Percentiles rank a stretch among this genome's conserved stretches.
Conservation (phyloP, 2,329 filamentous ascomycete genomes). For the Fusarium multiceps region DNA sequence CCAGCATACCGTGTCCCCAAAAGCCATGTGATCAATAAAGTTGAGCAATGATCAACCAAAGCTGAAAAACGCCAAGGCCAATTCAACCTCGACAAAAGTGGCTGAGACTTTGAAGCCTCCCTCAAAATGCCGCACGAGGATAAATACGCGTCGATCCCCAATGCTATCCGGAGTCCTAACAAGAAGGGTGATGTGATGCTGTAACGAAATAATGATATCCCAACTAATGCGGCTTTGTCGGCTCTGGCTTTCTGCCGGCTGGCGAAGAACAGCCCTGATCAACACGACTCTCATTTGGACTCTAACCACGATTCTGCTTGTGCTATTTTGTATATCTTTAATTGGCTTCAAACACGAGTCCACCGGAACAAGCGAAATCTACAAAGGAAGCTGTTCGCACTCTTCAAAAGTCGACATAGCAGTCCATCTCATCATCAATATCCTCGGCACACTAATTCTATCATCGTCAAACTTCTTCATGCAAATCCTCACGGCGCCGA, state of each 20-base stretch:
- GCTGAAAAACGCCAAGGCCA: background rate
- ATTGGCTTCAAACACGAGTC: background rate
- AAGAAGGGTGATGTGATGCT: background rate
- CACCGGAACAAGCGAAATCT: background rate
- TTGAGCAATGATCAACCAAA: background rate
- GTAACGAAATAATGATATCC: background rate
- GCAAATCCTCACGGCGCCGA: background rate
- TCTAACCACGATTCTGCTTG: accelerated
- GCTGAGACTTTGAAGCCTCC: background rate
- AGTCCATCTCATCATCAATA: background rate
- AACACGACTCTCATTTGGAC: background rate
- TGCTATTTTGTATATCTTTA: background rate
- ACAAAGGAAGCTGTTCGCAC: background rate
- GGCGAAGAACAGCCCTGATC: background rate
- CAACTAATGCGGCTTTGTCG: background rate
- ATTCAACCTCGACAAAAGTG: too few species aligned
- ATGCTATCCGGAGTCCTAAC: too few species aligned
- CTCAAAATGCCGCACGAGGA: background rate
- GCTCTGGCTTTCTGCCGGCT: background rate
- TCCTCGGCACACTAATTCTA: background rate
- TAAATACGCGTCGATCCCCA: background rate
- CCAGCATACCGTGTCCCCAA: background rate
- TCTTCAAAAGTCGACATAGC: background rate
- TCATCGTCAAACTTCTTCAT: accelerated
- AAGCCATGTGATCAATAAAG: background rate